Conservation (phyloP, 1,139 yeast genomes). For the Torulaspora globosa region DNA sequence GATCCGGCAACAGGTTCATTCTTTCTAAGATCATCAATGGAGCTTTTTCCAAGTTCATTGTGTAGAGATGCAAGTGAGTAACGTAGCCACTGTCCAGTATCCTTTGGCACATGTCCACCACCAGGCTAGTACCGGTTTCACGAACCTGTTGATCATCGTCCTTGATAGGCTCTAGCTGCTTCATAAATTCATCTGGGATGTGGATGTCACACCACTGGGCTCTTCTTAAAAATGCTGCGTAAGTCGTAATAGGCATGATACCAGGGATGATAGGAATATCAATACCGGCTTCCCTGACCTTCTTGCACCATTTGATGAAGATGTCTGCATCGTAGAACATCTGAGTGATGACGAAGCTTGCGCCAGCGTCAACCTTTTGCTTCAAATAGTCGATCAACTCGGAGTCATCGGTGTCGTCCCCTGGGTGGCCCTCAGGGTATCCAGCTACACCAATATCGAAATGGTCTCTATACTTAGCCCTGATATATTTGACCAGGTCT, state of each 20-base stretch:
- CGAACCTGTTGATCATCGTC: slow-evolving; percentile 89
- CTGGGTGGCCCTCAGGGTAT: slow-evolving; percentile 78
- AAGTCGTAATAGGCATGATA: slow-evolving; percentile 95
- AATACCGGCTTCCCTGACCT: slow-evolving; percentile 70
- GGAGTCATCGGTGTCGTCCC: slow-evolving; percentile 55
- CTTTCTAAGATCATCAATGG: slow-evolving; percentile 83
- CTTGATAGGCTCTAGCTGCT: slow-evolving; percentile 72
- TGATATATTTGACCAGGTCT: slow-evolving; percentile 55
- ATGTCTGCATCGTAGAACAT: slow-evolving; percentile 86
- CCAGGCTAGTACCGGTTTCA: slow-evolving; percentile 76
- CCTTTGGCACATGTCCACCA: slow-evolving; percentile 77
- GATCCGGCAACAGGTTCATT: slow-evolving; percentile 50
- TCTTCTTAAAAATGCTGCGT: slow-evolving; percentile 85
- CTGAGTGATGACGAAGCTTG: slow-evolving; percentile 87
- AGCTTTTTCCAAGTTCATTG: slow-evolving; percentile 92
- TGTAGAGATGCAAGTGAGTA: slow-evolving; percentile 87
- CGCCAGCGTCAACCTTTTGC: slow-evolving; percentile 90
- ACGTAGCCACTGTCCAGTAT: slow-evolving; percentile 68
- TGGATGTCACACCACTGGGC: slow-evolving; percentile 89
- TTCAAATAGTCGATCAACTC: slow-evolving; percentile 62
- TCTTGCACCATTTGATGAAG: slow-evolving; percentile 76
- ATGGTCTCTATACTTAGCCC: slow-evolving; percentile 54
- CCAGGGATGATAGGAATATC: slow-evolving; percentile 91
- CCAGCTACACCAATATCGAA: slow-evolving; percentile 75
- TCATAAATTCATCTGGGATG: slow-evolving; percentile 71